phyloP scores from a whole-genome alignment of 179 eudicot genomes.

The Amaranthus tricolor region DNA sequence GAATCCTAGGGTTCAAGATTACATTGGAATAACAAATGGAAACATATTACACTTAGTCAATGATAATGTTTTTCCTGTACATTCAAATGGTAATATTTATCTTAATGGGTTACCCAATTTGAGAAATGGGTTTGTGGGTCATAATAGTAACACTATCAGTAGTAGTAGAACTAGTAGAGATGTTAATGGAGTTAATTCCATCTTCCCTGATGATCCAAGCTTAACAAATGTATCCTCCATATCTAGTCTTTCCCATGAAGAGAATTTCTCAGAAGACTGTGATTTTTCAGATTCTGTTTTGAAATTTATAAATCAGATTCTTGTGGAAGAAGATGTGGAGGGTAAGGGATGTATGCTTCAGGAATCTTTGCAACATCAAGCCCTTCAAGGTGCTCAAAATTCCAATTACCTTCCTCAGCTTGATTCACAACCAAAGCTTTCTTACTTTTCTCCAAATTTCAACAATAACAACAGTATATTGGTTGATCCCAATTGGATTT shows the following conservation, averaged over 20 bases:
- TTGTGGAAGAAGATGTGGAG: constrained; percentile 42
- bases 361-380: constrained; percentile 33
- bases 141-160: background rate
- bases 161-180: background rate
- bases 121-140: constrained; percentile 17
- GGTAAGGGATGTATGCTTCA: constrained; percentile 41
- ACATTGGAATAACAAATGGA: constrained; percentile 19
- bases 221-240: constrained; percentile 8
- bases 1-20: constrained; percentile 17
- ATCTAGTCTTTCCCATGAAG: constrained; percentile 1
- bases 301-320: constrained; percentile 35
- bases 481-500: constrained; percentile 17
- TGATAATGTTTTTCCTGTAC: background rate
- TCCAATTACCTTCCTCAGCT: background rate
- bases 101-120: constrained; percentile 19
- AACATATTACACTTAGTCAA: constrained; percentile 1
- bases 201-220: constrained; percentile 11
- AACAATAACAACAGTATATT: constrained; percentile 3
- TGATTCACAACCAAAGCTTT: background rate
- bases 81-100: constrained; percentile 8
- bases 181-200: constrained; percentile 13
- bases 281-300: constrained; percentile 35
- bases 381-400: constrained; percentile 32
- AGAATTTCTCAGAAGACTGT: constrained; percentile 28
- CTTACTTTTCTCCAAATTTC: background rate